These are phyloP conservation scores for Cyberlindnera subsufficiens DNA, from an alignment of 805 yeast genomes.

Conservation along the genomic window DNA sequence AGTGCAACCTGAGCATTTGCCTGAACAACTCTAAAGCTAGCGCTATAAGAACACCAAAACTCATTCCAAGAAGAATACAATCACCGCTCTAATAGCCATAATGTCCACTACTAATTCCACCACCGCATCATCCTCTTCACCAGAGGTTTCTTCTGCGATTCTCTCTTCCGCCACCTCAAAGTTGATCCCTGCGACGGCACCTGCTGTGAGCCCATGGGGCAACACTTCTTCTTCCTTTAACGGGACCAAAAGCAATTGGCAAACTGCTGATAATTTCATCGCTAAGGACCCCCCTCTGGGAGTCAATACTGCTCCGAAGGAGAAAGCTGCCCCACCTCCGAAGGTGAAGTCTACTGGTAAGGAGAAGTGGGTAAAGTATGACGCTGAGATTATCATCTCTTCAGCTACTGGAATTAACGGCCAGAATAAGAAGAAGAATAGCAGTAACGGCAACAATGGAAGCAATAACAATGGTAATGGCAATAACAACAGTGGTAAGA, in stretches of 20 bases:
- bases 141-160: neutral
- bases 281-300: neutral
- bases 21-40: too few species aligned
- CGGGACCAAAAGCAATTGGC: neutral
- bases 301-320: neutral
- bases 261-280: neutral
- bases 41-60: neutral
- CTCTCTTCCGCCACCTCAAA: slow-evolving; percentile 17
- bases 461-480: slow-evolving; percentile 1
- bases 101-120: slow-evolving; percentile 3
- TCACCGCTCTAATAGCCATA: neutral
- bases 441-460: neutral
- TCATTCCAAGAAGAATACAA: neutral
- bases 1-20: too few species aligned
- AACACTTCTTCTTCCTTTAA: neutral
- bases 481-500: slow-evolving; percentile 2
- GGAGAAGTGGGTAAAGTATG: slow-evolving; percentile 66
- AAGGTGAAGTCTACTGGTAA: slow-evolving; percentile 28
- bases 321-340: slow-evolving; percentile 5
- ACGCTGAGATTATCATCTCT: slow-evolving; percentile 43
- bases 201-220: slow-evolving; percentile 6
- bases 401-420: slow-evolving; percentile 3
- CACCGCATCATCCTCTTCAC: neutral
- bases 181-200: slow-evolving; percentile 24
- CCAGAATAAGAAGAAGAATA: slow-evolving; percentile 4